These are phyloP conservation scores for Salix exigua DNA, from an alignment of 345 rosid genomes.

Conservation along the genomic window DNA sequence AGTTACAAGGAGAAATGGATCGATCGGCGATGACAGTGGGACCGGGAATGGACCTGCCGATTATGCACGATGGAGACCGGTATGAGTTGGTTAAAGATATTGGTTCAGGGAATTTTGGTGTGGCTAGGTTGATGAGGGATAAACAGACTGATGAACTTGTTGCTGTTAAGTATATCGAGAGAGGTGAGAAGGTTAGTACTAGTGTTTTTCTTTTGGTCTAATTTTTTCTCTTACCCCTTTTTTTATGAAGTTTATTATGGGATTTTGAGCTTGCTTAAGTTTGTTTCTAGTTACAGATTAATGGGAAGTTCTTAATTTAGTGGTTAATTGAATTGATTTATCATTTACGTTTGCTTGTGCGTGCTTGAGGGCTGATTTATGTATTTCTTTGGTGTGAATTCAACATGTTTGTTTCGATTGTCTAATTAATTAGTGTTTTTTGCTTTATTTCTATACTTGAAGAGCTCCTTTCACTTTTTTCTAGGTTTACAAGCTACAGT, in stretches of 20 bases:
- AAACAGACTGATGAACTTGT: slow-evolving; percentile 74
- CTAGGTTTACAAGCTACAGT: no score
- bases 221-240: not conserved
- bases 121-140: slow-evolving; percentile 85
- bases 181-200: slow-evolving; percentile 47
- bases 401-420: not conserved
- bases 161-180: slow-evolving; percentile 95
- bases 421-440: no score
- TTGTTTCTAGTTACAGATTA: not conserved
- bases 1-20: slow-evolving; percentile 47
- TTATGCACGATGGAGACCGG: slow-evolving; percentile 90
- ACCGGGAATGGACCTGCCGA: slow-evolving; percentile 92
- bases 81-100: slow-evolving; percentile 84
- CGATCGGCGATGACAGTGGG: slow-evolving; percentile 62
- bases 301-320: not conserved
- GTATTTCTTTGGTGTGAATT: not conserved
- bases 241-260: not conserved
- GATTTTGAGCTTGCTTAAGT: not conserved
- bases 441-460: not conserved
- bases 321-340: not conserved
- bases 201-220: not conserved
- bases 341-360: not conserved
- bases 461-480: not conserved
- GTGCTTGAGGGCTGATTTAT: not conserved
- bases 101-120: slow-evolving; percentile 88